Percentiles rank a stretch among this genome's conserved stretches.
Evolutionary conservation across 2,329 filamentous ascomycete genomes (phyloP).

Genomic region (Calcarisporium arbuscula): DNA sequence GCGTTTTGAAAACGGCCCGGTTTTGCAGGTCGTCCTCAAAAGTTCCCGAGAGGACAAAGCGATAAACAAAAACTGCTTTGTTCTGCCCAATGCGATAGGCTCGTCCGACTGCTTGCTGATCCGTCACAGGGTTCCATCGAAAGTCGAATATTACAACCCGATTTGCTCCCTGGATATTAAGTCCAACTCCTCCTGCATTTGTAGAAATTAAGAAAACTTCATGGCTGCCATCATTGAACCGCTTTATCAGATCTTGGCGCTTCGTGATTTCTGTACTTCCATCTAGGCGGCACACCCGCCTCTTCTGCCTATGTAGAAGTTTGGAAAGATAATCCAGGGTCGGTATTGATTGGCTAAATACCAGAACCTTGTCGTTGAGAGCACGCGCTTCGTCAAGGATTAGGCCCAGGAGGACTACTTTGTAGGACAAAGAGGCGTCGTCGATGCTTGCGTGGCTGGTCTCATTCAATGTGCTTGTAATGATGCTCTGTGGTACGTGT

Average conservation of each 20-base stretch:
- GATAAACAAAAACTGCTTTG: conserved; percentile 80
- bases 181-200: conserved; percentile 69
- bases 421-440: conserved; percentile 54
- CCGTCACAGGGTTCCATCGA: conserved; percentile 70
- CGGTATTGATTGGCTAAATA: conserved; percentile 70
- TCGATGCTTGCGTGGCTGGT: conserved; percentile 34
- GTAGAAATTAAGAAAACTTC: conserved; percentile 79
- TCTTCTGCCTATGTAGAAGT: conserved; percentile 43
- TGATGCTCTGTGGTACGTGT: conserved; percentile 19
- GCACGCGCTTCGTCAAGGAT: conserved; percentile 62
- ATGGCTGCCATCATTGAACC: conserved; percentile 55
- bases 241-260: conserved; percentile 58
- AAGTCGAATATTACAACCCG: conserved; percentile 84
- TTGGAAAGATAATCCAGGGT: conserved; percentile 64
- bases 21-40: conserved; percentile 72
- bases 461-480: conserved; percentile 24
- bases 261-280: conserved; percentile 50
- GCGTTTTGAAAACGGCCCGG: conserved; percentile 72
- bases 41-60: conserved; percentile 70
- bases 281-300: conserved; percentile 57
- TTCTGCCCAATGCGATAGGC: conserved; percentile 80
- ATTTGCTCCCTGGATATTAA: conserved; percentile 81
- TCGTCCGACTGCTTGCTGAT: conserved; percentile 81
- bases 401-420: conserved; percentile 57
- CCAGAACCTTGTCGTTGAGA: conserved; percentile 65